These are phyloP conservation scores for Didymella pomorum DNA, from an alignment of 2,329 filamentous ascomycete genomes.

Conservation along the genomic window DNA sequence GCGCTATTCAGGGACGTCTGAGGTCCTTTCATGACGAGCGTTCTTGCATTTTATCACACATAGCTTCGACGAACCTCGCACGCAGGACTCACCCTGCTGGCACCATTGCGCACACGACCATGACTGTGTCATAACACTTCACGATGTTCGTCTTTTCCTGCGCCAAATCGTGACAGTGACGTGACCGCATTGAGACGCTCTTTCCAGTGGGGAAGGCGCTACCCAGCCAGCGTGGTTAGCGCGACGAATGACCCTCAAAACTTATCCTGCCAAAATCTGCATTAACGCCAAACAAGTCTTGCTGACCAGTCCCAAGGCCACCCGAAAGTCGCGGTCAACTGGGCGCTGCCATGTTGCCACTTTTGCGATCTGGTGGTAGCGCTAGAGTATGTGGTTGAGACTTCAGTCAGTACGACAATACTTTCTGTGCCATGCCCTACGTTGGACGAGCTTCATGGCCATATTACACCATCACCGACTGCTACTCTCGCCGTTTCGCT, in stretches of 20 bases:
- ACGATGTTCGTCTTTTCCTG: not conserved
- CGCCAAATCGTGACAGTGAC: not conserved
- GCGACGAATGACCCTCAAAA: not conserved
- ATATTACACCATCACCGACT: not conserved
- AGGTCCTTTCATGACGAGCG: conserved; percentile 8
- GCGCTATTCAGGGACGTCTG: conserved; percentile 6
- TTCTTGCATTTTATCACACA: conserved; percentile 7
- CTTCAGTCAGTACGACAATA: not conserved
- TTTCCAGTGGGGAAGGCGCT: not conserved
- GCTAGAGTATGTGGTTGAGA: not conserved
- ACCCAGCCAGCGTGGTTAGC: not conserved
- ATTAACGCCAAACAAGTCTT: not conserved
- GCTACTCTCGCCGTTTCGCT: not conserved
- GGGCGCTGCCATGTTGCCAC: not conserved
- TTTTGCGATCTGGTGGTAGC: not conserved
- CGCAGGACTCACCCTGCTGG: not conserved
- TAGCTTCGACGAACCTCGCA: conserved; percentile 9
- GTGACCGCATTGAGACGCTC: not conserved
- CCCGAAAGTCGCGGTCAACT: not conserved
- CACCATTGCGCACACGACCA: conserved; percentile 15
- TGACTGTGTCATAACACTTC: conserved; percentile 16
- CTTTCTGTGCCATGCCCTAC: not conserved
- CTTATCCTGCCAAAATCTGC: not conserved
- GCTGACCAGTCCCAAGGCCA: not conserved
- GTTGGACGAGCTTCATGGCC: not conserved